A percentile compares a stretch with the other conserved stretches of the same genome.
Evolutionary conservation across 1,284 basidiomycete species (phyloP).

Genomic region (Leccinum cinnamomeum): DNA sequence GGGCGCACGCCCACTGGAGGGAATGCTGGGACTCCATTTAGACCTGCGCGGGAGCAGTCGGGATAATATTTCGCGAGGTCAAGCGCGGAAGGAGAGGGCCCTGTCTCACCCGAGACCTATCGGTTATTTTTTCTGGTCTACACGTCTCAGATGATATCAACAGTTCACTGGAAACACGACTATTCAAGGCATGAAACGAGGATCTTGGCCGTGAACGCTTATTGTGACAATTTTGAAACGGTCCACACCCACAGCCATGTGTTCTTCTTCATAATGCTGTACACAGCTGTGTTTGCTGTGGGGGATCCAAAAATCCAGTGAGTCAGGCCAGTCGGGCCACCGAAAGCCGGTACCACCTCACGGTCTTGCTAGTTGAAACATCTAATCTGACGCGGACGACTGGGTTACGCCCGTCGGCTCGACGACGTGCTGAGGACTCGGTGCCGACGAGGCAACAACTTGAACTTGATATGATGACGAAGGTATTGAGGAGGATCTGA

Average conservation of each 20-base stretch:
- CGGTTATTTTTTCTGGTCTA: no score
- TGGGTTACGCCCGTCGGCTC: neutral
- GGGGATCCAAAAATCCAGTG: conserved; percentile 17
- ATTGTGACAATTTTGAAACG: neutral
- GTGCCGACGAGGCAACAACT: neutral
- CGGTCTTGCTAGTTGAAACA: neutral
- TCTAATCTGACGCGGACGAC: neutral
- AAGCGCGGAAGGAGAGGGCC: neutral
- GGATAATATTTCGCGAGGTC: no score
- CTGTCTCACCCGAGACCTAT: neutral
- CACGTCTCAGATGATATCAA: neutral
- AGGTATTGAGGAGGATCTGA: neutral
- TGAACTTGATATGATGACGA: neutral
- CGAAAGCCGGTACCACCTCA: neutral
- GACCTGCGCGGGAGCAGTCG: no score
- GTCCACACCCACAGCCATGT: neutral
- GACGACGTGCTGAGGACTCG: neutral
- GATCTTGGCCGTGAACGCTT: conserved; percentile 2
- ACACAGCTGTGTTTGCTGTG: conserved; percentile 23
- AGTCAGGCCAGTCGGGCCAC: neutral
- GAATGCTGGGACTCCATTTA: no score
- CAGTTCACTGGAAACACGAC: neutral
- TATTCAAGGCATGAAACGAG: conserved; percentile 6
- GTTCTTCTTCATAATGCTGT: conserved; percentile 17
- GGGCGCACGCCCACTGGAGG: neutral